Base-by-base conservation (phyloP, 2,329 filamentous ascomycete species). In the Monosporascus sp. region DNA sequence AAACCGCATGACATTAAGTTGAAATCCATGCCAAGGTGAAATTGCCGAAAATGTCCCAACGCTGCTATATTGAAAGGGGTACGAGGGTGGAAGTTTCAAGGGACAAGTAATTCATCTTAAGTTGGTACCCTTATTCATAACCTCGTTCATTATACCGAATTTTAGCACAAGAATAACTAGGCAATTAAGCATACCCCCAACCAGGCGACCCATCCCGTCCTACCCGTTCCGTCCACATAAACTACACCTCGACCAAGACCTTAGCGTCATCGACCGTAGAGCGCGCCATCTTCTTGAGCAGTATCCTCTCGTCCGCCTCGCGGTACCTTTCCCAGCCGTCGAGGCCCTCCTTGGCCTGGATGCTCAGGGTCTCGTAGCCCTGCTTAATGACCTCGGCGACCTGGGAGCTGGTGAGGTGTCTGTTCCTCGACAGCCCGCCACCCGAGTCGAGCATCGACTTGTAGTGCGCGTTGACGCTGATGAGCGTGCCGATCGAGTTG, bases 321-420 rank as follows among this genome's bases (percentile, higher is more conserved):
- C 93, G 79, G 69, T 89, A 97, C 66, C 79, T 83, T 59, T 90
- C 89, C 89, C 90, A 96, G 38, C 85, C 83, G 68, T 93, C 92
- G 60, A 96, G 69, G 0, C 89, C 92, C 66, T 96, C 92, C 63
- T 86, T 90, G 0, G 90, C 85, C 70, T 95, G 89, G 51, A 99
- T 95, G 57, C 88, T 93, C 63, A 99, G 72, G 37, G 92, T 96
- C 70, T 97, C 93, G 65, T 97, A 97, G 0, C 94, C 94, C 69
- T 95, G 88, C 73, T 96, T 96, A 70, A 99, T 97, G 27, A 97
- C 89, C 59, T 89, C 87, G 42, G 87, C 86, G 39, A 99, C 91
- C 68, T 97, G 89, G 48, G 83, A 78, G 38, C 88, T 91, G 54
- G 89, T 96, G 54, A 97, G 74, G 60, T 88, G 84, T 62, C 84